Evolutionary conservation across 495 filamentous ascomycete genomes (phyloP).

Genomic region (Cercophora scortea): DNA sequence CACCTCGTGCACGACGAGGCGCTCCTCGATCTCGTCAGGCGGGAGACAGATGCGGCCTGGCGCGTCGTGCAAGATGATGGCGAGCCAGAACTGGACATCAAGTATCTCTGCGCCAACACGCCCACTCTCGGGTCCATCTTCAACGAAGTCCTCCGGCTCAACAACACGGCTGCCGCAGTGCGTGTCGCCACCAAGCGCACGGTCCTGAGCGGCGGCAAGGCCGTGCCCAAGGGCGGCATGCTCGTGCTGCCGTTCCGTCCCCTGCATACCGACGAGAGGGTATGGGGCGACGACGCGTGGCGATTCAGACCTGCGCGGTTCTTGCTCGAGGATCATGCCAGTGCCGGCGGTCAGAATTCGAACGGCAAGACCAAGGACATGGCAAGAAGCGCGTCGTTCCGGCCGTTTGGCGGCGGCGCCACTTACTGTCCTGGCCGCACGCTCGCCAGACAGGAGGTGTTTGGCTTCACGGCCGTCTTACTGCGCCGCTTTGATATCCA

Average conservation of each 20-base stretch:
- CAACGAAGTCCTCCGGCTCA: neutral
- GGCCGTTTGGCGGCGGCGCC: conserved; percentile 25
- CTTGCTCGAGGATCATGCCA: too few relatives aligned
- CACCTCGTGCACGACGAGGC: neutral
- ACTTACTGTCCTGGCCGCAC: conserved; percentile 23
- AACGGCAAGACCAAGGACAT: neutral
- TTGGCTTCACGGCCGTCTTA: conserved; percentile 18
- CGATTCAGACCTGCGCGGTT: conserved; percentile 16
- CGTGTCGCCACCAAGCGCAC: conserved; percentile 14
- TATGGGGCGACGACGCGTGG: conserved; percentile 11
- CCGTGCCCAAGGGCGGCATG: conserved; percentile 12
- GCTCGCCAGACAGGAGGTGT: conserved; percentile 12
- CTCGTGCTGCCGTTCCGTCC: conserved; percentile 24
- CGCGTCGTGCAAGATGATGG: neutral
- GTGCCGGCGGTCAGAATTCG: neutral
- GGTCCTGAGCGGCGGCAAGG: conserved; percentile 12
- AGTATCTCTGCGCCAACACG: neutral
- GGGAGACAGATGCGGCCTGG: neutral
- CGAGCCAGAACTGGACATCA: neutral
- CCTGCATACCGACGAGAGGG: conserved; percentile 18
- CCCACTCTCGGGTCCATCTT: neutral
- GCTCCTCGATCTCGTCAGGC: neutral
- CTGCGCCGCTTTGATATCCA: conserved; percentile 17
- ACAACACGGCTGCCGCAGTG: conserved; percentile 9
- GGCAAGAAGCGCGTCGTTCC: conserved; percentile 8